Base-by-base conservation (phyloP, 2,329 filamentous ascomycete species). In the Reticulascus tulasneorum region DNA sequence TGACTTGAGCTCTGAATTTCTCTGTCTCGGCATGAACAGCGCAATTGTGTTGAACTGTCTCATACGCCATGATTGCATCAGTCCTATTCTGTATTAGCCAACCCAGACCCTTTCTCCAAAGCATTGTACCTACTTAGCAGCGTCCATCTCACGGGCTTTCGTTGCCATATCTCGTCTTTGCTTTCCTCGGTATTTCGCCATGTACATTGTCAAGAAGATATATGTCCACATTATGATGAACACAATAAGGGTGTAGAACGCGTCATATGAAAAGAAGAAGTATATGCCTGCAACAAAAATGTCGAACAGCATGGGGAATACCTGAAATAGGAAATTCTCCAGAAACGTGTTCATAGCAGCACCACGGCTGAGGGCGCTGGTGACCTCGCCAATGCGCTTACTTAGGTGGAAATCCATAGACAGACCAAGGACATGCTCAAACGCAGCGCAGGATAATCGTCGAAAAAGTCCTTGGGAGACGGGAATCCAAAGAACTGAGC, bases 41-140 rank as follows among this genome's bases (percentile, higher is more conserved):
- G 45, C 78, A 79, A 58, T 80, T 81, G 51, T 81, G 78, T 46
- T 81, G 79, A 28, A 82, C 77, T 2, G 77, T 81, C 42, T 71
- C 68, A 38, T 69, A 72, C 0, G 67, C 66, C 47, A 70, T 56
- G 26, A 72, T 64, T 4, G 69, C 61, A 46, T 72, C 69, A 2
- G 62, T 70, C 59, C n/a, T n/a, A n/a, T n/a, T n/a, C n/a, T n/a
- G n/a, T n/a, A n/a, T n/a, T n/a, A n/a, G n/a, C n/a, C n/a, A n/a
- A n/a, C n/a, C n/a, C n/a, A n/a, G n/a, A n/a, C n/a, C n/a, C n/a
- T n/a, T n/a, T n/a, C n/a, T n/a, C n/a, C n/a, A n/a, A n/a, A n/a
- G n/a, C n/a, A n/a, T n/a, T n/a, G n/a, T n/a, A n/a, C n/a, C n/a
- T n/a, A n/a, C n/a, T 44, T 41, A 33, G 35, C 39, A 15, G 37